Base-by-base conservation (phyloP, 345 rosid genomes). In the Arabidopsis arenosa region DNA sequence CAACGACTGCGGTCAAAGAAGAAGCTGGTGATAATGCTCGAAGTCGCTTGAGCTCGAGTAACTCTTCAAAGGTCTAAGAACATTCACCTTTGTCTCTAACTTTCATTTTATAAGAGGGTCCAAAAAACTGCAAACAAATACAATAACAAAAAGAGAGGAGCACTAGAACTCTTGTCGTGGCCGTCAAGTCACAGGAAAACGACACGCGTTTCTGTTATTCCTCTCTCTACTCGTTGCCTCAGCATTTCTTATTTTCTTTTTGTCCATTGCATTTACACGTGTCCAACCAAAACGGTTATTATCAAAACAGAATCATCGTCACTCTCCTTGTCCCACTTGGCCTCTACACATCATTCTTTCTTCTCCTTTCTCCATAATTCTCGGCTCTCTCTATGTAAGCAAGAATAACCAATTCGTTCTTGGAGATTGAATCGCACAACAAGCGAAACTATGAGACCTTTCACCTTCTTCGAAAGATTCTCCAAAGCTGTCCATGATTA, bases 401-500 rank as follows among this genome's bases (percentile, higher is more conserved):
- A 47, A 47, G 21, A 47, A 15, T 2, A 47, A 48, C 3, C 4
- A 48, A 47, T 7, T 48, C 21, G 5, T 48, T 48, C 2, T 48
- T 48, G 23, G 30, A 53, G 57, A 28, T 43, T 62, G n/a, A 12
- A 67, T 54, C 61, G 14, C 10, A 39, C 41, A 33, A 28, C 53
- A 4, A 6, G 39, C 51, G 73, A 65, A 69, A 59, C 1, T 4
- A 95, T 95, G 98, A 88, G 83, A 66, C 82, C 49, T 21, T 87
- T 86, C 64, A 82, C 72, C 40, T 21, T 89, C 68, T 84, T 74
- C 77, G 81, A 85, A 52, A 78, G 90, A 79, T 63, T 86, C 77
- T 84, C 92, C 7, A 84, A 83, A 77, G 86, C 87, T 58, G 87
- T 88, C 80, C 85, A 83, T 48, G 98, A 88, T 39, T 67, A 84